Base-by-base conservation (phyloP, 306 rosid genomes). In the Luffa acutangula region DNA sequence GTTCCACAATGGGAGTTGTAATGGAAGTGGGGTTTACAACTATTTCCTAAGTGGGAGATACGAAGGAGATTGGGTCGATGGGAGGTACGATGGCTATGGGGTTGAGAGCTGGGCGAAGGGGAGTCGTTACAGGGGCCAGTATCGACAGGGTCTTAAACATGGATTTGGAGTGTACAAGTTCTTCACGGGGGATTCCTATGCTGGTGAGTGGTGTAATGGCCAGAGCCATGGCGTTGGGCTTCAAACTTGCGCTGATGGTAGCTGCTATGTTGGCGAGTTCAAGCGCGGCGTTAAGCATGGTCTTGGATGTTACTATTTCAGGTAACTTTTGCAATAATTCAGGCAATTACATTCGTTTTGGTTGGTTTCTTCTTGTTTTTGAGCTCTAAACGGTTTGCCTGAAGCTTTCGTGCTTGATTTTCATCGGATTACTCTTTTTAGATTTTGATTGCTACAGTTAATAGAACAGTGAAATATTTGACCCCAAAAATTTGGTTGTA, bases 1-100 rank as follows among this genome's bases (percentile, higher is more conserved):
- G 82, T 93, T 93, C 78, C 96, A 93, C 73, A 85, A 86, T 13
- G 99, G 99, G 14, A 86, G 82, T 75, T 72, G 94, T 48, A 91
- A 96, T 76, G 98, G 99, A 17, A 93, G 98, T 78, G 99, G 99
- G 77, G 99, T 96, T 12, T 96, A 96, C 80, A 89, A 93, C 78
- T 96, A 91, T 82, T 89, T 93, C 21, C 97, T 87, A 14, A 93
- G 89, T 59, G 98, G 99, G 0, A 89, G 96, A 37, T 96, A 93
- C 41, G 98, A 96, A 49, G 99, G 99, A 2, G 99, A 93, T 57
- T 96, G 99, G 99, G 87, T 96, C 21, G 99, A 96, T 45, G 99
- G 98, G 10, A 87, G 84, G 77, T 91, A 96, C 42, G 99, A 93
- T 75, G 99, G 99, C 8, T 88, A 90, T 56, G 99, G 99, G 8